phyloP scores from a whole-genome alignment of 1,284 basidiomycete genomes.

The Trametes hirsuta region DNA sequence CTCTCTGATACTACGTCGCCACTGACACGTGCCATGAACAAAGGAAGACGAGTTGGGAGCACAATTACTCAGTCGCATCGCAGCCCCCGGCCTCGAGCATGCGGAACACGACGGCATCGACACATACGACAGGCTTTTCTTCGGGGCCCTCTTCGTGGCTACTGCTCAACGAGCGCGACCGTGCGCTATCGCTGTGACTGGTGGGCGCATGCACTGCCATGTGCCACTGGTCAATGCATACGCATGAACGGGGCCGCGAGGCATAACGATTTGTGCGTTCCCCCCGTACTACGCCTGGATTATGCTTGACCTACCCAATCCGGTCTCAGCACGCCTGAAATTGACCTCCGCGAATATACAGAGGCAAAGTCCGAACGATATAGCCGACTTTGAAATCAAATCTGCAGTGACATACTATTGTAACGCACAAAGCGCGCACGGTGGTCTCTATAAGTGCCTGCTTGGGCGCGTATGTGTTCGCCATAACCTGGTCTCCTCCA shows the following conservation, averaged over 20 bases:
- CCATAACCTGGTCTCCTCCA: too few species aligned
- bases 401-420: conserved; percentile 7
- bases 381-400: conserved; percentile 8
- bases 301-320: neutral
- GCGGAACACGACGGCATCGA: too few species aligned
- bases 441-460: neutral
- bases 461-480: neutral
- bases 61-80: neutral
- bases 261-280: neutral
- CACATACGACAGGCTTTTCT: too few species aligned
- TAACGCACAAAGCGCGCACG: conserved; percentile 4
- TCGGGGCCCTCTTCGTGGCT: too few species aligned
- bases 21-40: neutral
- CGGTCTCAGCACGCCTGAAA: neutral
- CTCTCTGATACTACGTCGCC: neutral
- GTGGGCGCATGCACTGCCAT: neutral
- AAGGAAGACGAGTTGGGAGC: neutral
- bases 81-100: too few species aligned
- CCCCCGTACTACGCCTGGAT: neutral
- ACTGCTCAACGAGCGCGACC: neutral
- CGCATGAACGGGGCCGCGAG: neutral
- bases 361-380: neutral
- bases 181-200: neutral
- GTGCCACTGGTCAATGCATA: neutral
- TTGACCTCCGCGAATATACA: neutral